Percentiles rank a stretch among this genome's conserved stretches.
Conservation (phyloP, 768 basidiomycete genomes). For the Hericium erinaceus region DNA sequence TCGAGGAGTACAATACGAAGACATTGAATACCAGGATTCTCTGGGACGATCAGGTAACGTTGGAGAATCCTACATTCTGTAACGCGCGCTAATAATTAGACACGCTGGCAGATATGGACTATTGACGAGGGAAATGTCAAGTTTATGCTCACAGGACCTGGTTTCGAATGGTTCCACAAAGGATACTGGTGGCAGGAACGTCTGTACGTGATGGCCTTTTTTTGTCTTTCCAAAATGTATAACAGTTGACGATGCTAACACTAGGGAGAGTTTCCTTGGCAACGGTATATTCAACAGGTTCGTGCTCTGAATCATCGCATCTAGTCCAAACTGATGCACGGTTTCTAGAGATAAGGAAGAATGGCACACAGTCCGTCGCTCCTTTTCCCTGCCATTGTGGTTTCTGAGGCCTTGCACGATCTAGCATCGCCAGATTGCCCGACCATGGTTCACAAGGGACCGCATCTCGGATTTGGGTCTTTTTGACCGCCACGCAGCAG, state of each 20-base stretch:
- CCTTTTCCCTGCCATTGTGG: conserved; percentile 19
- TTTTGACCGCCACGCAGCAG: conserved; percentile 21
- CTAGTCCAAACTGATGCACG: background rate
- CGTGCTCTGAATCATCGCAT: conserved; percentile 36
- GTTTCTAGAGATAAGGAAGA: conserved; percentile 23
- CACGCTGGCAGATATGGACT: conserved; percentile 47
- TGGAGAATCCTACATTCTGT: background rate
- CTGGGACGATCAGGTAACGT: conserved; percentile 58
- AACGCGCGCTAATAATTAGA: background rate
- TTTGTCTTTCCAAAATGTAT: background rate
- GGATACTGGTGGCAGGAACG: conserved; percentile 55
- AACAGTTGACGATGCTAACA: background rate
- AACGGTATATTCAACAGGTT: conserved; percentile 73
- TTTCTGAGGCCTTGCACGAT: conserved; percentile 2
- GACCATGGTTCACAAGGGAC: conserved; percentile 25
- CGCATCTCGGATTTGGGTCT: conserved; percentile 22
- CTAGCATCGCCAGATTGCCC: conserved; percentile 25
- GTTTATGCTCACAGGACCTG: conserved; percentile 48
- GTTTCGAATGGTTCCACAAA: conserved; percentile 61
- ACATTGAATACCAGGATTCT: conserved; percentile 62
- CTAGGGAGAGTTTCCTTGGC: conserved; percentile 51
- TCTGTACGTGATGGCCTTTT: conserved; percentile 33
- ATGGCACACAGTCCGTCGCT: conserved; percentile 52
- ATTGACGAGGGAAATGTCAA: conserved; percentile 68
- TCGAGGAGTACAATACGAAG: conserved; percentile 61